These are phyloP conservation scores for Leishmania turanica DNA, from an alignment of 208 protist genomes.

Conservation along the genomic window DNA sequence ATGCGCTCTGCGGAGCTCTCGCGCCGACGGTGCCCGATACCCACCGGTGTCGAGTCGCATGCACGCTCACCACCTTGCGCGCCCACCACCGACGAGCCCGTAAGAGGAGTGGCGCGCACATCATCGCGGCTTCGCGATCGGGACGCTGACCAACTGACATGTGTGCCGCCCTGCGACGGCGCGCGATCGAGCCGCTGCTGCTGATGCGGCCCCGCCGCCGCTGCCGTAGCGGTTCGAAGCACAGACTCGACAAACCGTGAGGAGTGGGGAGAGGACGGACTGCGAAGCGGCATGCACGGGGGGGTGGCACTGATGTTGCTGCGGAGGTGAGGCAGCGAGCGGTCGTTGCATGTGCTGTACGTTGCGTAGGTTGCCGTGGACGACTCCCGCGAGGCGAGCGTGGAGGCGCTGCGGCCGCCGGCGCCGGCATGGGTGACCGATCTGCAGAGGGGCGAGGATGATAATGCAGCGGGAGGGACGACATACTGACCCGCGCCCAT, in stretches of 20 bases:
- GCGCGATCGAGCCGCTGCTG: not conserved
- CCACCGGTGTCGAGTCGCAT: not conserved
- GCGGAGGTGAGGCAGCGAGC: not conserved
- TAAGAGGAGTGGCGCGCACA: not conserved
- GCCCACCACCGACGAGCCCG: not conserved
- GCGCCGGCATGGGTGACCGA: conserved; percentile 12
- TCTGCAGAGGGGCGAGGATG: not conserved
- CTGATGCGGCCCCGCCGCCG: conserved; percentile 9
- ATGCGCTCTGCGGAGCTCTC: conserved; percentile 12
- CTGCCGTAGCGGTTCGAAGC: conserved; percentile 7
- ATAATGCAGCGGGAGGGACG: not conserved
- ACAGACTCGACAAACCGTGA: conserved; percentile 26
- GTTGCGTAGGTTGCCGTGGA: conserved; percentile 1
- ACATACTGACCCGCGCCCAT: not conserved
- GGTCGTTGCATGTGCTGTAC: not conserved
- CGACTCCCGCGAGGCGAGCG: conserved; percentile 6
- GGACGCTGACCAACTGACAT: not conserved
- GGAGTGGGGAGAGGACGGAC: conserved; percentile 1
- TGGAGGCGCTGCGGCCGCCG: not conserved
- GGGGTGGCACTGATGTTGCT: not conserved
- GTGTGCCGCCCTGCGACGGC: not conserved
- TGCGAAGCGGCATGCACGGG: not conserved
- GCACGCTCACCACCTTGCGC: not conserved
- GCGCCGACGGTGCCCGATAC: not conserved
- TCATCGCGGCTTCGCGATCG: conserved; percentile 4